Conservation (phyloP, 768 basidiomycete genomes). For the Serendipita sp. region DNA sequence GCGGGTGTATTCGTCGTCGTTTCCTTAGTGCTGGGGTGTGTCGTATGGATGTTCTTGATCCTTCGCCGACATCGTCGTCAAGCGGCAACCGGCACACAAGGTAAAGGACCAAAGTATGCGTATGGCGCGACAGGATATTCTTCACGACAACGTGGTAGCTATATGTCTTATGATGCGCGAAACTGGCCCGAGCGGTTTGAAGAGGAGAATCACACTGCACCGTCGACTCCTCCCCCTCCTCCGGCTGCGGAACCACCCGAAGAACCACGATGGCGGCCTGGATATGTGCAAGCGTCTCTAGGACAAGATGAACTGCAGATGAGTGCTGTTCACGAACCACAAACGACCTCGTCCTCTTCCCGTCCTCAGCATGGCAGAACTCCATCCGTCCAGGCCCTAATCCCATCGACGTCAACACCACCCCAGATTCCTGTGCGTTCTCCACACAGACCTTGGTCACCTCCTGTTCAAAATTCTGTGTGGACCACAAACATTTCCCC, state of each 20-base stretch:
- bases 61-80: constrained; percentile 4
- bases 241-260: neutral
- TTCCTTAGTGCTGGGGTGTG: neutral
- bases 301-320: neutral
- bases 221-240: neutral
- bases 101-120: neutral
- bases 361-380: neutral
- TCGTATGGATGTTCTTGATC: constrained; percentile 2
- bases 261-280: neutral
- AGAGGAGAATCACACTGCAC: neutral
- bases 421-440: neutral
- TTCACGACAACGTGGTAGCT: neutral
- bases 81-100: neutral
- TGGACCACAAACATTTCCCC: neutral
- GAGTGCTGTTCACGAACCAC: neutral
- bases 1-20: neutral
- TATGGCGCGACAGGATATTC: neutral
- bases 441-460: neutral
- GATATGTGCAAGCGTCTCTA: neutral
- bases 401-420: neutral
- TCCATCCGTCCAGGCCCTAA: neutral
- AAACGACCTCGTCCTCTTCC: neutral
- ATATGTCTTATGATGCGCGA: constrained; percentile 1
- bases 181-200: constrained; percentile 5
- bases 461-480: neutral